These are phyloP conservation scores for Linnemannia elongata DNA, from an alignment of 192 early-diverging fungal species.

Conservation along the genomic window DNA sequence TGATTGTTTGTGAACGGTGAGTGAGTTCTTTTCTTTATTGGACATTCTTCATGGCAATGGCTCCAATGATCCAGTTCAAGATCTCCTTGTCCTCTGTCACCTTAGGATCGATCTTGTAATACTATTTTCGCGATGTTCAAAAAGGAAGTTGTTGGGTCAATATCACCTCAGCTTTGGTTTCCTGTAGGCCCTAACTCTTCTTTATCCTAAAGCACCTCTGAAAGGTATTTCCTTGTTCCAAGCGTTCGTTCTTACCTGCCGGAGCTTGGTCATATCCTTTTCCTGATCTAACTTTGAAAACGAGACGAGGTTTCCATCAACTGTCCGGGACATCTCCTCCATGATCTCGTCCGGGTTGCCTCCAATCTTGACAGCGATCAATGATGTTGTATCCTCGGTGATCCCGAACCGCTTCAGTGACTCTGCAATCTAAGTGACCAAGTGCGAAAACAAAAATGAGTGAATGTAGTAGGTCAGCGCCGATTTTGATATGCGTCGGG, in stretches of 20 bases:
- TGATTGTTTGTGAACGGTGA: neutral
- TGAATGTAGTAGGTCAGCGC: neutral
- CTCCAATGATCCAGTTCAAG: conserved; percentile 62
- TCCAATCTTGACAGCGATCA: conserved; percentile 65
- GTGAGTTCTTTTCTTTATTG: conserved; percentile 21
- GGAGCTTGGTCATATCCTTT: conserved; percentile 56
- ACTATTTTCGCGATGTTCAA: conserved; percentile 40
- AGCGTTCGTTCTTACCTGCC: conserved; percentile 50
- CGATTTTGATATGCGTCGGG: too few relatives aligned
- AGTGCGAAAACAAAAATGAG: conserved; percentile 14
- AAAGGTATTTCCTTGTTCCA: neutral
- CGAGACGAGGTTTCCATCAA: conserved; percentile 59
- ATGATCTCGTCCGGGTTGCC: conserved; percentile 56
- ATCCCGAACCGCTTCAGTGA: conserved; percentile 66
- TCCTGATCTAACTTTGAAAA: conserved; percentile 57
- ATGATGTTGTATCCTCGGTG: conserved; percentile 56
- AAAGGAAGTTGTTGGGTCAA: neutral
- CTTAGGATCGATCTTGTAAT: conserved; percentile 63
- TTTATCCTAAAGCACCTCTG: neutral
- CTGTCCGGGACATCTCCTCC: conserved; percentile 49
- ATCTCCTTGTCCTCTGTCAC: conserved; percentile 56
- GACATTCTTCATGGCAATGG: conserved; percentile 67
- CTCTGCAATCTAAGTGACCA: conserved; percentile 64
- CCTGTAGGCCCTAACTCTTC: too few relatives aligned
- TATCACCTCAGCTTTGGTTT: too few relatives aligned